Base-by-base conservation (phyloP, 805 yeast genomes). In the Suhomyces vadensis region DNA sequence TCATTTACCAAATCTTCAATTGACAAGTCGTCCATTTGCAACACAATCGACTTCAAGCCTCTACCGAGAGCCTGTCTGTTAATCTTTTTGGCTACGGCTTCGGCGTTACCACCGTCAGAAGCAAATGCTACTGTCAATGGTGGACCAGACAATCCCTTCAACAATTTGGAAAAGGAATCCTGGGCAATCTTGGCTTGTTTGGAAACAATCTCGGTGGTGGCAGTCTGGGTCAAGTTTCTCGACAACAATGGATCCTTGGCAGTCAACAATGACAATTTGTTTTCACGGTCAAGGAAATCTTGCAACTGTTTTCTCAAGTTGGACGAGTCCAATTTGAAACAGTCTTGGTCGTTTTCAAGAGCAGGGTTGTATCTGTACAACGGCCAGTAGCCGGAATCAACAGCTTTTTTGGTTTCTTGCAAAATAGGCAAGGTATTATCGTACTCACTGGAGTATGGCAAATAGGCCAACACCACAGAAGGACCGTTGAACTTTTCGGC, bases 301-400 rank as follows among this genome's bases (percentile, higher is more conserved):
- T 83, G 78, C 50, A 92, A 73, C 54, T 85, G 88, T 55, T 82
- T 81, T 63, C 83, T 83, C 58, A 92, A 80, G 43, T 82, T 82
- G 11, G 91, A 81, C 4, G 97, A 90, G 64, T 92, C 97, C 43
- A 92, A 75, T 56, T 81, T 81, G 76, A 92, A 92, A n/a, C 81
- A 78, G 26, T 71, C 74, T 3, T 67, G 61, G 13, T 70, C 77
- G 27, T 69, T 70, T 37, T 73, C 77, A 39, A 75, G 64, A 7
- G 63, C 51, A 44, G 97, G 96, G 55, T 88, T 77, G 69, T 77
- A 92, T 61, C 97, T 77, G 71, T 91, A 92, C 49, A 92, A 75
- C 38, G 98, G 98, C 95, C 97, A 90, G 70, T 85, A 85, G n/a
- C 98, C 98, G 25, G 90, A 73, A 57, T 88, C 97, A 37, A 92